Conservation (phyloP, 2,329 filamentous ascomycete genomes). For the Cordyceps javanica region DNA sequence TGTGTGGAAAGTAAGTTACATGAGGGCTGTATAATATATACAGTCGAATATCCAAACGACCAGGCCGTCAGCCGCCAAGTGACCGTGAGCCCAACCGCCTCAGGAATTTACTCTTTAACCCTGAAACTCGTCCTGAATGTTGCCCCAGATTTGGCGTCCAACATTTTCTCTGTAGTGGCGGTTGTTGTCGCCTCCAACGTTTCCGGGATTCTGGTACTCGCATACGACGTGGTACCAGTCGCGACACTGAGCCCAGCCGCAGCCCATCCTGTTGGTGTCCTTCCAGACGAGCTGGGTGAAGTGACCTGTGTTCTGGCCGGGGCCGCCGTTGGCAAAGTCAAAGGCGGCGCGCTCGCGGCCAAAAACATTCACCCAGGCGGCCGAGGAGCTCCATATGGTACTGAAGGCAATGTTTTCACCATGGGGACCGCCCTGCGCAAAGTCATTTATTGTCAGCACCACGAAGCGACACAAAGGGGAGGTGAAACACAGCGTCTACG, state of each 20-base stretch:
- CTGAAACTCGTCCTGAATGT: neutral
- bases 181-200: constrained; percentile 8
- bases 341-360: constrained; percentile 15
- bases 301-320: constrained; percentile 17
- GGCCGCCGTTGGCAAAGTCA: constrained; percentile 11
- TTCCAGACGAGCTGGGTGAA: constrained; percentile 29
- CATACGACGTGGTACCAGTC: constrained; percentile 14
- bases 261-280: constrained; percentile 21
- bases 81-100: neutral
- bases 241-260: constrained; percentile 15
- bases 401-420: neutral
- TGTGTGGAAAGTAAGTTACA: neutral
- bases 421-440: neutral
- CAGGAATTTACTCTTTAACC: neutral
- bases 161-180: constrained; percentile 12
- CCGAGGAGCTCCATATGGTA: neutral
- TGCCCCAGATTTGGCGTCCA: constrained; percentile 5
- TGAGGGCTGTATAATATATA: neutral
- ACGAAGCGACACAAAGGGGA: neutral
- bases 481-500: too few relatives aligned
- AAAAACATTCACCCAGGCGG: constrained; percentile 13
- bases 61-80: neutral
- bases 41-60: neutral
- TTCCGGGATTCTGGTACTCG: constrained; percentile 14
- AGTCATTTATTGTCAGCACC: neutral